phyloP scores from a whole-genome alignment of 2,329 filamentous ascomycete genomes.

The Fusarium phyllophilum region DNA sequence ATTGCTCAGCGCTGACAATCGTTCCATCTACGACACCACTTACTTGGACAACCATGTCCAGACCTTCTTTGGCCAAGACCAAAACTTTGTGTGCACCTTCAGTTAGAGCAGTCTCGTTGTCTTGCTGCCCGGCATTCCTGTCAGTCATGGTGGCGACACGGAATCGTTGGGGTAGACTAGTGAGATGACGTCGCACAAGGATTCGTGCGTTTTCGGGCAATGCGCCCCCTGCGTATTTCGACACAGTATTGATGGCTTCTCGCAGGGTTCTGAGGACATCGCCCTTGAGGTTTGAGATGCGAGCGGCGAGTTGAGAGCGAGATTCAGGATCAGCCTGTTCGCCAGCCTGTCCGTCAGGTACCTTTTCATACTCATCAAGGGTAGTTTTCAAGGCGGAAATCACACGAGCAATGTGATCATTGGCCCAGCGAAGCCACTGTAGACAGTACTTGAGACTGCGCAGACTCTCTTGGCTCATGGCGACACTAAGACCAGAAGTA shows the following conservation, averaged over 20 bases:
- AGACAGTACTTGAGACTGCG: constrained; percentile 87
- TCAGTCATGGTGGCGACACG: constrained; percentile 71
- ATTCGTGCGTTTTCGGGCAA: constrained; percentile 87
- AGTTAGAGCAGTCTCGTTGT: constrained; percentile 51
- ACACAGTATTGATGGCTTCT: constrained; percentile 84
- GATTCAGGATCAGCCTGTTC: constrained; percentile 29
- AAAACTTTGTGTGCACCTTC: constrained; percentile 80
- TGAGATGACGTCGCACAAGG: constrained; percentile 85
- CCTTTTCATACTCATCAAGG: constrained; percentile 81
- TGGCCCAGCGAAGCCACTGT: constrained; percentile 81
- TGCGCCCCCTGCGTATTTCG: constrained; percentile 89
- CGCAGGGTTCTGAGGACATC: constrained; percentile 84
- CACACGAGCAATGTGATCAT: constrained; percentile 80
- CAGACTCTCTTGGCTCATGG: constrained; percentile 89
- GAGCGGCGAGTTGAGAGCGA: constrained; percentile 62
- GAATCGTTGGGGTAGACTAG: constrained; percentile 86
- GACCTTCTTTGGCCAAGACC: constrained; percentile 85
- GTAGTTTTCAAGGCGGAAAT: constrained; percentile 79
- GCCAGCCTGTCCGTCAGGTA: constrained; percentile 1
- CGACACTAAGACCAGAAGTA: constrained; percentile 88
- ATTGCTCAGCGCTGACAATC: constrained; percentile 88
- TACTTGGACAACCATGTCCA: constrained; percentile 95
- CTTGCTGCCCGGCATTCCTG: constrained; percentile 39
- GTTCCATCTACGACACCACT: constrained; percentile 89
- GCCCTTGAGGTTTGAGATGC: constrained; percentile 73